Percentiles rank a stretch among this genome's conserved stretches.
Evolutionary conservation across 1,284 basidiomycete genomes (phyloP).

Genomic region (Marasmius sp.): DNA sequence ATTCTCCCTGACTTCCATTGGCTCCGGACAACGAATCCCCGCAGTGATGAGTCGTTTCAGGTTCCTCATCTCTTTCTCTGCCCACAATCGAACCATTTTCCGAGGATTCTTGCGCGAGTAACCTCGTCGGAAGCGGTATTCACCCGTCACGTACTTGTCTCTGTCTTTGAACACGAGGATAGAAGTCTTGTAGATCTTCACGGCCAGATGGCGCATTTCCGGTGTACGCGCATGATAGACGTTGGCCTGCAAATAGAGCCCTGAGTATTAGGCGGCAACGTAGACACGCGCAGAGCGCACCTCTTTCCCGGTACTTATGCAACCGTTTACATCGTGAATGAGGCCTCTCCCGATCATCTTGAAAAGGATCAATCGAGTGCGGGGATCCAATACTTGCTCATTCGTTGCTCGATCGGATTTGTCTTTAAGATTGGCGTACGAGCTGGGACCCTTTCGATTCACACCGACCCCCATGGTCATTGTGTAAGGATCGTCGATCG

Average conservation of each 20-base stretch:
- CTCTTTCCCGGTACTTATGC: conserved; percentile 95
- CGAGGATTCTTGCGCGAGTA: conserved; percentile 93
- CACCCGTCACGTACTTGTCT: conserved; percentile 90
- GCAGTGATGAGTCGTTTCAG: conserved; percentile 81
- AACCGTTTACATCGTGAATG: conserved; percentile 88
- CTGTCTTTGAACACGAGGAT: conserved; percentile 98
- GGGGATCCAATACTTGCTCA: conserved; percentile 91
- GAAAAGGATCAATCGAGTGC: conserved; percentile 87
- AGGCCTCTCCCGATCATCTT: conserved; percentile 91
- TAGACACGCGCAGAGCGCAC: conserved; percentile 40
- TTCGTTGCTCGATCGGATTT: conserved; percentile 93
- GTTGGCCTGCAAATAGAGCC: conserved; percentile 65
- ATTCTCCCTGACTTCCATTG: conserved; percentile 93
- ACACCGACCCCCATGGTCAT: conserved; percentile 78
- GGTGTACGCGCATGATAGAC: conserved; percentile 86
- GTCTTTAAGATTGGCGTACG: conserved; percentile 86
- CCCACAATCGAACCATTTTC: conserved; percentile 99
- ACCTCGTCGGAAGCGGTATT: conserved; percentile 91
- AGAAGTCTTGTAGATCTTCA: conserved; percentile 99
- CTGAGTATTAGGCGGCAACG: conserved; percentile 1
- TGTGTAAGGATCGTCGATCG: conserved; percentile 72
- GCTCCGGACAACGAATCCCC: conserved; percentile 85
- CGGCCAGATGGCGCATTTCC: conserved; percentile 67
- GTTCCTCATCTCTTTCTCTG: conserved; percentile 99
- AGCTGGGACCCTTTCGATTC: conserved; percentile 87